phyloP scores from a whole-genome alignment of 2,329 filamentous ascomycete species.

The Pleomassaria siparia region DNA sequence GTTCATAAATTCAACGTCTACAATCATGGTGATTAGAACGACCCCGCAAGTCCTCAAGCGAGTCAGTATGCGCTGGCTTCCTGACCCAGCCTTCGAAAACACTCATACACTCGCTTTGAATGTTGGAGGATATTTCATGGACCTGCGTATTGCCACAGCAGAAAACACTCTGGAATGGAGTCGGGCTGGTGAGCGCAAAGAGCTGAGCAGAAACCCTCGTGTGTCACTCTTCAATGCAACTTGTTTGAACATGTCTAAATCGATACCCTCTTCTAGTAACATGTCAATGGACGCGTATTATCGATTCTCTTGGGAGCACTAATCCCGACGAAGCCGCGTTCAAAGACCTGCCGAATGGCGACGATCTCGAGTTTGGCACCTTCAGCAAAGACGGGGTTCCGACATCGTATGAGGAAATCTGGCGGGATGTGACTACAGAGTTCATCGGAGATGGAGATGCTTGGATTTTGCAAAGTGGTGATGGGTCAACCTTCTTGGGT shows the following conservation, averaged over 20 bases:
- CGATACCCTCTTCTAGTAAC: background rate
- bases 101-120: conserved; percentile 7
- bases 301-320: background rate
- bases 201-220: background rate
- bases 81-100: conserved; percentile 4
- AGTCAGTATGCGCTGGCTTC: conserved; percentile 7
- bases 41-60: conserved; percentile 7
- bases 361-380: background rate
- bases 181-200: conserved; percentile 2
- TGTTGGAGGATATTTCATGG: conserved; percentile 7
- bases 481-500: background rate
- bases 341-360: background rate
- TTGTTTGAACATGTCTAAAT: background rate
- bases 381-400: background rate
- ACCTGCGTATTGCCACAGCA: conserved; percentile 3
- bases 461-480: background rate
- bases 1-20: background rate
- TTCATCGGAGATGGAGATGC: background rate
- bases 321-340: background rate
- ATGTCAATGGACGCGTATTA: background rate
- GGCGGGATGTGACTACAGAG: background rate
- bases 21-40: conserved; percentile 5
- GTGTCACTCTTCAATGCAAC: background rate
- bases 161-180: conserved; percentile 4
- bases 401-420: background rate